Evolutionary conservation across 331 rosid genomes (phyloP).

Genomic region (Malus hybrid): DNA sequence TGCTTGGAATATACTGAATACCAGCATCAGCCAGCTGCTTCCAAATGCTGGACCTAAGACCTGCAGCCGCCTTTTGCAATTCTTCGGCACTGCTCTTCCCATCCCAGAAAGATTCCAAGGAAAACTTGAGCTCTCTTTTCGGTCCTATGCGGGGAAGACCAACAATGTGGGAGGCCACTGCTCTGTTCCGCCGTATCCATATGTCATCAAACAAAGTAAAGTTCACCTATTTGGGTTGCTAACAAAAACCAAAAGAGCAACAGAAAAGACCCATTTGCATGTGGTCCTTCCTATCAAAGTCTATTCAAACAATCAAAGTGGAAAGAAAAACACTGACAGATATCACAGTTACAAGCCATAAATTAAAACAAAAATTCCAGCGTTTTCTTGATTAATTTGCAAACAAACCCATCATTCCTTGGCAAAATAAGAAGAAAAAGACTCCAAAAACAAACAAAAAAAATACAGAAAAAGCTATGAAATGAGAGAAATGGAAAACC

Average conservation of each 20-base stretch:
- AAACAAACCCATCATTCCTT: neutral
- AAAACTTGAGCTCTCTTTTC: constrained; percentile 88
- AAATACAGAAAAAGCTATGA: neutral
- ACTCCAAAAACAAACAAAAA: neutral
- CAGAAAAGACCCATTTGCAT: neutral
- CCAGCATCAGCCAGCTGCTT: constrained; percentile 76
- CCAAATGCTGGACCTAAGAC: constrained; percentile 62
- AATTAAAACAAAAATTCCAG: neutral
- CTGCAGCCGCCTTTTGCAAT: constrained; percentile 56
- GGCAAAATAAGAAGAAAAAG: neutral
- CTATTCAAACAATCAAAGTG: neutral
- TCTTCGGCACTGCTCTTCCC: constrained; percentile 60
- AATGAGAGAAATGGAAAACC: neutral
- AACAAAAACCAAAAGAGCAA: neutral
- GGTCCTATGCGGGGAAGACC: constrained; percentile 93
- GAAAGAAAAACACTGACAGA: neutral
- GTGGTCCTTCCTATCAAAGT: neutral
- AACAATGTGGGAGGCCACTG: constrained; percentile 79
- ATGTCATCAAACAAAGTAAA: constrained; percentile 5
- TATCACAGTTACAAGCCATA: neutral
- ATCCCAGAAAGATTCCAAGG: constrained; percentile 89
- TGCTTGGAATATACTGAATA: constrained; percentile 72
- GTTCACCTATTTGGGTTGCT: neutral
- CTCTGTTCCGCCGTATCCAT: constrained; percentile 27
- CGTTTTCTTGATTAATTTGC: neutral